Evolutionary conservation across 2,329 filamentous ascomycete genomes (phyloP), one percentile per base, ranked within the genome.

Genomic region (Monilinia polystroma): DNA sequence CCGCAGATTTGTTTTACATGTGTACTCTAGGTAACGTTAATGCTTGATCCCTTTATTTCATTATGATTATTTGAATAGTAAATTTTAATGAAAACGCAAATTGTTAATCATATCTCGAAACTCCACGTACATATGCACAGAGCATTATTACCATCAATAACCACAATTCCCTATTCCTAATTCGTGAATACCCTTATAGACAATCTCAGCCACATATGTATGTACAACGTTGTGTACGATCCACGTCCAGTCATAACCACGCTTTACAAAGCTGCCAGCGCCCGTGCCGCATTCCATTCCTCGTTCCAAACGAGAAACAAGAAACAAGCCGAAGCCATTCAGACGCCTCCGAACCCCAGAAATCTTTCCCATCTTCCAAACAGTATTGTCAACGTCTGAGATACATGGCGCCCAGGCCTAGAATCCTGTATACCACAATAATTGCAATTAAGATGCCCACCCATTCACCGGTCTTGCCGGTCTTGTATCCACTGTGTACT

Each of bases 401-500:
- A 49, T 70, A 70, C 72, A 92, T 77, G 32, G 85, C 87, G 63
- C 85, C 71, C 86, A 87, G 91, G 1, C 87, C 88, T 6, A 92
- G 81, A 6, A 92, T 56, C 62, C 91, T 80, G 79, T 93, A 93
- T 0, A 86, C 92, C 18, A 85, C 79, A 72, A 92, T 88, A 70
- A 96, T 96, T 3, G 82, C 86, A 63, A 96, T 75, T 80, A 94
- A 82, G 72, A 94, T 93, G 0, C 91, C 92, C 26, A 92, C 85
- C 82, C 91, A 91, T 74, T 86, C 84, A 3, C 87, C 89, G 38
- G 83, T 84, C 67, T 83, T 79, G 0, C 86, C 88, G 3, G 83
- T 84, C 11, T 82, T 78, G 76, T 92, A 94, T 0, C 87, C 89
- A 76, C 64, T 66, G 23, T 26, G 12, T 7, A 29, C 7, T 47